Evolutionary conservation across 2,329 filamentous ascomycete genomes (phyloP), one percentile per base, ranked within the genome.

Genomic region (Zymoseptoria passerinii): DNA sequence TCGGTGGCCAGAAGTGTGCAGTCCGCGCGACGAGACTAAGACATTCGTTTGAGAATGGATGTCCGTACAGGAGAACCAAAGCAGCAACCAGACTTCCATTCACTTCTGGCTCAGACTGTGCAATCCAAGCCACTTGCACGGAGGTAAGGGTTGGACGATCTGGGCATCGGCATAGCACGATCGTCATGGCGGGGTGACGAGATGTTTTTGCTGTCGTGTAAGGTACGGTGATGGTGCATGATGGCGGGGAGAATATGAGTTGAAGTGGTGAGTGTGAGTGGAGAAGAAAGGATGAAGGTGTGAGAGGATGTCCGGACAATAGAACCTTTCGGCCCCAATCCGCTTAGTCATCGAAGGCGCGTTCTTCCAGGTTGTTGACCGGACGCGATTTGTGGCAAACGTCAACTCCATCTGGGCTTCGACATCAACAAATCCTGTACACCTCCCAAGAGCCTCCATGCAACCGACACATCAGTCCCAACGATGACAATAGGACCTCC

Each of bases 401-500:
- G 56, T 44, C 51, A 57, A 57, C 53, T 28, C 51, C 18, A 28
- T 28, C 53, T 20, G 16, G 13, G 9, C 19, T 13, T 52, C 54
- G 29, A 9, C 54, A 51, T 51, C 54, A 50, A 6, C 28, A 52
- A 10, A n/a, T 50, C 29, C 9, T 18, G 2, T 13, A 51, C 44
- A 20, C 35, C 27, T 19, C 19, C 20, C 27, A 8, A 10, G 48
- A 13, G 23, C 2, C 23, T 23, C 23, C 28, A 40, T 44, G 27
- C 48, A 20, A 44, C 7, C 44, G 7, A 40, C 52, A 48, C 19
- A 48, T 4, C 28, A 7, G 53, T 51, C 50, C n/a, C 29, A 52
- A 68, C 61, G 61, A 70, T 70, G 67, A 70, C 65, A 35, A 56
- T 28, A 28, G 44, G 18, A 29, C 50, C 28, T 27, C 7, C 50